phyloP scores from a whole-genome alignment of 768 basidiomycete species.

The Termitomyces sp. region DNA sequence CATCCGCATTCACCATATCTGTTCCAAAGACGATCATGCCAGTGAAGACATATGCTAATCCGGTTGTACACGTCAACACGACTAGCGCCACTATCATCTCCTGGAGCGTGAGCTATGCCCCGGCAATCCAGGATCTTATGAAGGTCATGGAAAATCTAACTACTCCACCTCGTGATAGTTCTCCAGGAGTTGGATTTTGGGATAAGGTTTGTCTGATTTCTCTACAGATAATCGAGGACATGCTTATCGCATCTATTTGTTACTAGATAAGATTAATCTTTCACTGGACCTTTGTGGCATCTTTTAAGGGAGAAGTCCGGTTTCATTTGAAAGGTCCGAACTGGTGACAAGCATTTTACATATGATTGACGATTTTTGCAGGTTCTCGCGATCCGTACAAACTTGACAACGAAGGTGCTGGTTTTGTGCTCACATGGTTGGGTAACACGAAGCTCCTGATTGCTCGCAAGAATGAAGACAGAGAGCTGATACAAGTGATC shows the following conservation, averaged over 20 bases:
- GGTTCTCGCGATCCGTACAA: slow-evolving; percentile 82
- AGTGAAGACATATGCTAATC: slow-evolving; percentile 86
- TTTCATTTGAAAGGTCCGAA: slow-evolving; percentile 80
- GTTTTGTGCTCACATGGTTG: slow-evolving; percentile 84
- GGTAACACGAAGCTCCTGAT: slow-evolving; percentile 71
- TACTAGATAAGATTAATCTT: slow-evolving; percentile 75
- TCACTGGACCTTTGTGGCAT: slow-evolving; percentile 74
- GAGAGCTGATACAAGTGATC: slow-evolving; percentile 78
- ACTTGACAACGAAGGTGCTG: slow-evolving; percentile 68
- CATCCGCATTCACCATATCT: slow-evolving; percentile 49
- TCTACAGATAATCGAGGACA: too few species aligned
- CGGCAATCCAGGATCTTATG: slow-evolving; percentile 85
- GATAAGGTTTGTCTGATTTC: slow-evolving; percentile 63
- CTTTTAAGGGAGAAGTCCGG: slow-evolving; percentile 70
- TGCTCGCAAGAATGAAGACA: slow-evolving; percentile 64
- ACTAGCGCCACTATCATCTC: slow-evolving; percentile 67
- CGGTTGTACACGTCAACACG: slow-evolving; percentile 64
- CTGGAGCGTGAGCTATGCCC: slow-evolving; percentile 88
- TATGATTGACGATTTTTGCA: slow-evolving; percentile 22
- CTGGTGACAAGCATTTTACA: neutral
- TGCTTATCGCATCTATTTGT: neutral
- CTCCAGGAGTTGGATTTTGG: slow-evolving; percentile 89
- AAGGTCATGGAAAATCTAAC: slow-evolving; percentile 79
- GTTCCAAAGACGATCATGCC: slow-evolving; percentile 95
- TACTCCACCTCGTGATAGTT: slow-evolving; percentile 74